phyloP scores from a whole-genome alignment of 768 basidiomycete genomes.

The Boletus rubroflammeus region DNA sequence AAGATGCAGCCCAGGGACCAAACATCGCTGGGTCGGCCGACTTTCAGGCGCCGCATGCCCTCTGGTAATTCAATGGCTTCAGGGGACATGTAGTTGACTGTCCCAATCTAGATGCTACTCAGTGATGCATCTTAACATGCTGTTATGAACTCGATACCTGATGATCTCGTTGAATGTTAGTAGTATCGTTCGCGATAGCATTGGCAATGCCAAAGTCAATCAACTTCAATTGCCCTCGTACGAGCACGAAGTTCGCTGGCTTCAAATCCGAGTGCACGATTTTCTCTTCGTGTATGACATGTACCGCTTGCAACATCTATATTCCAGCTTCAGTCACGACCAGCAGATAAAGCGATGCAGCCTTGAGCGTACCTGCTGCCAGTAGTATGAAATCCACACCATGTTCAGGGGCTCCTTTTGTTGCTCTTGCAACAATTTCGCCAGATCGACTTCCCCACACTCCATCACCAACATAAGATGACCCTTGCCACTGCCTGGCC shows the following conservation, averaged over 20 bases:
- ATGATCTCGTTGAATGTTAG: conserved; percentile 95
- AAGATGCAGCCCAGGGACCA: conserved; percentile 98
- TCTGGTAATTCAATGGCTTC: conserved; percentile 91
- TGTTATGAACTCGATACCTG: conserved; percentile 50
- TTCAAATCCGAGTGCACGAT: conserved; percentile 99
- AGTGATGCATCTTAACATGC: background rate
- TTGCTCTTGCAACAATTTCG: conserved; percentile 78
- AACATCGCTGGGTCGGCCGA: conserved; percentile 93
- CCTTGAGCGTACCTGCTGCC: conserved; percentile 76
- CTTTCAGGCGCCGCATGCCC: conserved; percentile 86
- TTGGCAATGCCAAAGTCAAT: conserved; percentile 99
- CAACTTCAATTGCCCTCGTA: conserved; percentile 90
- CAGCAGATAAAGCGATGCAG: background rate
- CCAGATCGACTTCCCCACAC: conserved; percentile 91
- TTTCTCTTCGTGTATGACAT: conserved; percentile 96
- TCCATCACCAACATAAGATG: conserved; percentile 91
- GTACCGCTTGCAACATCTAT: conserved; percentile 98
- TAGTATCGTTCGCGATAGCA: conserved; percentile 97
- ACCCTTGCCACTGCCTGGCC: conserved; percentile 65
- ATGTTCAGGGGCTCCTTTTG: conserved; percentile 82
- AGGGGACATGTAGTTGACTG: conserved; percentile 98
- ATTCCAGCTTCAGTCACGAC: background rate
- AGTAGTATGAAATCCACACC: conserved; percentile 93
- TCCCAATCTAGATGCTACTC: conserved; percentile 66
- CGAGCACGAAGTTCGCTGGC: conserved; percentile 97